Base-by-base conservation (phyloP, 345 rosid species). In the Eucalyptus pumila region DNA sequence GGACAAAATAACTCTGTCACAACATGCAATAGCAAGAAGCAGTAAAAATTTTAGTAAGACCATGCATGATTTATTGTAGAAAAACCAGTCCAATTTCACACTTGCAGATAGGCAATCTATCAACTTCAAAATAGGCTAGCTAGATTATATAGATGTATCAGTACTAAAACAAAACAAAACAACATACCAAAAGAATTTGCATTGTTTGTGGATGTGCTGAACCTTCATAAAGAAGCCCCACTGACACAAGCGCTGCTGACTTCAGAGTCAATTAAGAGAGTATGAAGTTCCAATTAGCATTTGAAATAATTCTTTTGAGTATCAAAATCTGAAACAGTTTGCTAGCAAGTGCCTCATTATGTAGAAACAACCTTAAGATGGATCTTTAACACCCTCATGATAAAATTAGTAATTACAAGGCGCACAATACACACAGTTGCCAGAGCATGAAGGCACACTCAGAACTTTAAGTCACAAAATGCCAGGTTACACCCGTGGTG, bases 151-250 rank as follows among this genome's bases (percentile, higher is more conserved):
- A 44, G 54, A 54, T 40, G 34, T 49, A 30, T 52, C 69, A 6
- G 16, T 62, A 87, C 72, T 67, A 80, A 44, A 60, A 48, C 37
- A 86, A 62, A 87, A 26, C 21, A 67, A 69, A 85, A 88, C 30
- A 89, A 89, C 47, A 88, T 95, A 97, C 99, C 99, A 95, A 90
- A 89, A 98, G 96, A 85, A 93, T 94, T 88, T 98, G 96, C 98
- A 97, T 97, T 83, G 97, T 96, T 91, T 91, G 96, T 14, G 93
- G 97, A 92, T 98, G 99, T 87, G 97, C 97, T 65, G 99, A 96
- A 92, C 99, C 99, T 94, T 98, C 99, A 88, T 91, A 97, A 89
- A 98, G 96, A 91, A 97, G 95, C 91, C 99, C 99, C 83, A 96
- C 92, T 42, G 99, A 97, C 93, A 98, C 93, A 88, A 98, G 91